A percentile compares a stretch with the other conserved stretches of the same genome.
Conservation (phyloP, 345 rosid species). For the Gossypium longicalyx region DNA sequence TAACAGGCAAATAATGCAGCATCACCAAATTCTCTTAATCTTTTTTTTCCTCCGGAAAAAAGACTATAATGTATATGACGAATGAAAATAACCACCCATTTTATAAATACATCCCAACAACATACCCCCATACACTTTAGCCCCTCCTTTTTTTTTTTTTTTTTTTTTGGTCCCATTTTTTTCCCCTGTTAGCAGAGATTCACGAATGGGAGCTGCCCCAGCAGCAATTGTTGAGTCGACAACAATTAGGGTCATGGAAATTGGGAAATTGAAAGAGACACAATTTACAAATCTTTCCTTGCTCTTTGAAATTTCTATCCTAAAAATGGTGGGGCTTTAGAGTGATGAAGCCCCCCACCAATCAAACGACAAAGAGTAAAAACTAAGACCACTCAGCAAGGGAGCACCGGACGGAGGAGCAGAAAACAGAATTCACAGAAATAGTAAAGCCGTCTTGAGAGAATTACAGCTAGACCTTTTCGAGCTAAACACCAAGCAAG, state of each 20-base stretch:
- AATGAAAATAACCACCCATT: not conserved
- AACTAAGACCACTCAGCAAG: slow-evolving; percentile 11
- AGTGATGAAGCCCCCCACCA: slow-evolving; percentile 22
- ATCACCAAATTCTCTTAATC: not conserved
- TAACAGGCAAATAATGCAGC: not conserved
- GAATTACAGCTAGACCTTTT: not conserved
- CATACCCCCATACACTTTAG: slow-evolving; percentile 7
- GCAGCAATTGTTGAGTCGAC: slow-evolving; percentile 20
- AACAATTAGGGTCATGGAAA: slow-evolving; percentile 24
- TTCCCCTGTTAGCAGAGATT: slow-evolving; percentile 22
- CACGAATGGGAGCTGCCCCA: slow-evolving; percentile 10
- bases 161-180: slow-evolving; percentile 8
- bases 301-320: slow-evolving; percentile 42
- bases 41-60: not conserved
- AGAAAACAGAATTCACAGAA: not conserved
- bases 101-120: slow-evolving; percentile 15
- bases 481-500: slow-evolving; percentile 52
- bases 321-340: slow-evolving; percentile 18
- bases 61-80: not conserved
- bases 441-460: slow-evolving; percentile 6
- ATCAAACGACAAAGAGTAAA: slow-evolving; percentile 18
- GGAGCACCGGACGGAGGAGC: not conserved
- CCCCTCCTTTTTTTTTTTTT: not conserved
- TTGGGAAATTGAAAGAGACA: slow-evolving; percentile 25
- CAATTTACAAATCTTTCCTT: slow-evolving; percentile 41